Percentiles rank a stretch among this genome's conserved stretches.
These are phyloP conservation scores for Zalaria sp. DNA, from an alignment of 2,329 filamentous ascomycete species.

Conservation along the genomic window DNA sequence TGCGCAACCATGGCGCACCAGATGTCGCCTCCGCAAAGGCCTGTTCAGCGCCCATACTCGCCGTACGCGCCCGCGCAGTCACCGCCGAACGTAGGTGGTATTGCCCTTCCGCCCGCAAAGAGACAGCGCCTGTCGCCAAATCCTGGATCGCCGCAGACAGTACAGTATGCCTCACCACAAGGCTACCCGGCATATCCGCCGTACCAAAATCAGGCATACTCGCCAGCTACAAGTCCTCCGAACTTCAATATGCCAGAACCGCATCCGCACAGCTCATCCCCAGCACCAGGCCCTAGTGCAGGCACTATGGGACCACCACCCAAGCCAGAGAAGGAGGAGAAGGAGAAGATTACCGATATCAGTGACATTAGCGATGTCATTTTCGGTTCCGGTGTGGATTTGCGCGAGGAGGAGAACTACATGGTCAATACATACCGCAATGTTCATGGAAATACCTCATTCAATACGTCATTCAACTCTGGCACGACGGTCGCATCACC, in stretches of 20 bases:
- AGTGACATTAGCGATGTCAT: constrained; percentile 77
- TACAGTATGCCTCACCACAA: constrained; percentile 13
- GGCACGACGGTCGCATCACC: constrained; percentile 18
- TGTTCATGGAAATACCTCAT: constrained; percentile 7
- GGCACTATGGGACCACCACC: constrained; percentile 51
- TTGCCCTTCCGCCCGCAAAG: constrained; percentile 57
- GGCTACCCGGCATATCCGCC: constrained; percentile 3
- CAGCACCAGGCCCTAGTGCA: constrained; percentile 9
- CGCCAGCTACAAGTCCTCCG: constrained; percentile 7
- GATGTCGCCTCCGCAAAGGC: constrained; percentile 12
- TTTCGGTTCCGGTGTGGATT: constrained; percentile 71
- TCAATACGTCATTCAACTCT: constrained; percentile 17
- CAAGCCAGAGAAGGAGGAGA: constrained; percentile 37
- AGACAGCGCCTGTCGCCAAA: constrained; percentile 58
- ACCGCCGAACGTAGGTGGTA: constrained; percentile 35
- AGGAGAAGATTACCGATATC: constrained; percentile 43
- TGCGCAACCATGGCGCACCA: constrained; percentile 7
- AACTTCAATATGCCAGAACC: constrained; percentile 43
- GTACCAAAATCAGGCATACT: constrained; percentile 5
- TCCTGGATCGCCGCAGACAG: constrained; percentile 36
- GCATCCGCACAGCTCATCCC: constrained; percentile 17
- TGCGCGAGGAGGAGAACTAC: constrained; percentile 74
- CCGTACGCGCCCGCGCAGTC: constrained; percentile 45
- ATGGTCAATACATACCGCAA: constrained; percentile 49
- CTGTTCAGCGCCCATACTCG: constrained; percentile 12